Evolutionary conservation across 2,329 filamentous ascomycete species (phyloP).

Genomic region (Pseudocercospora eumusae): DNA sequence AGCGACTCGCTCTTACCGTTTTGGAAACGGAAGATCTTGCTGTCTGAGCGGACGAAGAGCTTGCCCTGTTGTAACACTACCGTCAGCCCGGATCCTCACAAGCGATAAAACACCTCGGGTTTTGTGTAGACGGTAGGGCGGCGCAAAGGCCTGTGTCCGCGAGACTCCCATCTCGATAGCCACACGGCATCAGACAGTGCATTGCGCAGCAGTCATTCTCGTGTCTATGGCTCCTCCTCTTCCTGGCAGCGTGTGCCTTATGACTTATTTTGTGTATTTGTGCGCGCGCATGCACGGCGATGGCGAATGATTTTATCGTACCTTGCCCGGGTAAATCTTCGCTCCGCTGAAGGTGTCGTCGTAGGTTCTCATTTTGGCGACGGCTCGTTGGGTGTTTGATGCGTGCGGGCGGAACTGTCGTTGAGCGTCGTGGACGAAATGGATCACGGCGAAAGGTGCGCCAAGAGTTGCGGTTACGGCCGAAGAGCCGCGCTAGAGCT

Average conservation of each 20-base stretch:
- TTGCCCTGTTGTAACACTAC: slow-evolving; percentile 71
- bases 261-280: slow-evolving; percentile 12
- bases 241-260: slow-evolving; percentile 16
- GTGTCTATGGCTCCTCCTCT: slow-evolving; percentile 15
- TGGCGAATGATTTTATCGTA: slow-evolving; percentile 41
- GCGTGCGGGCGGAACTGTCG: neutral
- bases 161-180: neutral
- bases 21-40: slow-evolving; percentile 99
- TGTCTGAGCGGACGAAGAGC: slow-evolving; percentile 99
- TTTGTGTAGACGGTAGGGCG: slow-evolving; percentile 14
- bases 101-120: slow-evolving; percentile 28
- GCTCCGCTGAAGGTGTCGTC: slow-evolving; percentile 75
- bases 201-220: slow-evolving; percentile 9
- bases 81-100: slow-evolving; percentile 27
- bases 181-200: slow-evolving; percentile 14
- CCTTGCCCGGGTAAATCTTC: slow-evolving; percentile 81
- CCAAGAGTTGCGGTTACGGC: neutral
- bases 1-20: slow-evolving; percentile 99
- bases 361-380: slow-evolving; percentile 71
- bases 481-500: neutral
- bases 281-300: slow-evolving; percentile 9
- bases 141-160: slow-evolving; percentile 4
- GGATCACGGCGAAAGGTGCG: neutral
- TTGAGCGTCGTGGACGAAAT: neutral
- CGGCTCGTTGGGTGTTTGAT: slow-evolving; percentile 18